phyloP scores from a whole-genome alignment of 2,329 filamentous ascomycete genomes.

The Alternaria longipes region DNA sequence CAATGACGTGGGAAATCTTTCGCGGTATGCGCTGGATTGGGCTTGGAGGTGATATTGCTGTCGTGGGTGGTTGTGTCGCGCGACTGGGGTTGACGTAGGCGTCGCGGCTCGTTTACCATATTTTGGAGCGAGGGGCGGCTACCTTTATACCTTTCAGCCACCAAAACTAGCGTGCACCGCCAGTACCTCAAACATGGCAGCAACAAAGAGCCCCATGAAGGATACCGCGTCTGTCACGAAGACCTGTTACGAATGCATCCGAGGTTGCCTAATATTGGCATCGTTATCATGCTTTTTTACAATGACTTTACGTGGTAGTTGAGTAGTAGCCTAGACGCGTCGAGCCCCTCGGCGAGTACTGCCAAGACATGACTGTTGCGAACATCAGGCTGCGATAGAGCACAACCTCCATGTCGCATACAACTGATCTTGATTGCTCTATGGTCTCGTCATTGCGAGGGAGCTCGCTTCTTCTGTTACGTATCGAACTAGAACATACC shows the following conservation, averaged over 20 bases:
- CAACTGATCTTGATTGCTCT: too few species aligned
- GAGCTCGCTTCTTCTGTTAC: too few species aligned
- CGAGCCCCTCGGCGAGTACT: not conserved
- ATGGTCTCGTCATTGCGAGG: too few species aligned
- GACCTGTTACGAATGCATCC: not conserved
- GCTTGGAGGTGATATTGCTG: not conserved
- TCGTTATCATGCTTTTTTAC: not conserved
- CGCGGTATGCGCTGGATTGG: not conserved
- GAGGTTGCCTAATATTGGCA: not conserved
- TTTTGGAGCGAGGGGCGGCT: conserved; percentile 16
- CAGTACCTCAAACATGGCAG: conserved; percentile 12
- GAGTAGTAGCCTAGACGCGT: not conserved
- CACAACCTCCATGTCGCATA: not conserved
- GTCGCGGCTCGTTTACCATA: conserved; percentile 24
- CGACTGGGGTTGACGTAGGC: conserved; percentile 28
- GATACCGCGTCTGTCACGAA: not conserved
- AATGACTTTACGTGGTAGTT: not conserved
- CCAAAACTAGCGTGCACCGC: conserved; percentile 13
- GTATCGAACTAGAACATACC: too few species aligned
- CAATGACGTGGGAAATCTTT: not conserved
- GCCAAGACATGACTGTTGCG: conserved; percentile 1
- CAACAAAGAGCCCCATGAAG: conserved; percentile 7
- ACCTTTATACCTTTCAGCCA: conserved; percentile 22
- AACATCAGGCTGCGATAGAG: not conserved
- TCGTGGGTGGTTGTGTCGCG: not conserved